These are phyloP conservation scores for Nakazawaea pomicola DNA, from an alignment of 805 yeast genomes.

Conservation along the genomic window DNA sequence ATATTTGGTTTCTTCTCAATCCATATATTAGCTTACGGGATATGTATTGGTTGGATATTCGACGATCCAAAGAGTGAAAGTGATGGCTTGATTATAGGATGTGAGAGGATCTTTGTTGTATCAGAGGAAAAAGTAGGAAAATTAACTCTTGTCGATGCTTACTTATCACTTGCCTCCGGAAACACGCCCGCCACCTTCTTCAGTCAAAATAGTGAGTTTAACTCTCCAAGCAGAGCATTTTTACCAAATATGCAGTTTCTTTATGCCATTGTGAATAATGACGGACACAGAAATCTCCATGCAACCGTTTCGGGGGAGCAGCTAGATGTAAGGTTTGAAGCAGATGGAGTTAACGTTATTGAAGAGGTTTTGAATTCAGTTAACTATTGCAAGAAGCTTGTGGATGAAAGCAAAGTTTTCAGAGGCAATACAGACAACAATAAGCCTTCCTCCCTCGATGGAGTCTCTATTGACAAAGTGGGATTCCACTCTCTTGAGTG, in stretches of 20 bases:
- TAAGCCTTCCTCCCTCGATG: not conserved
- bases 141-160: conserved; percentile 63
- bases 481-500: conserved; percentile 38
- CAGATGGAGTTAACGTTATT: conserved; percentile 49
- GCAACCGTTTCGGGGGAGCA: conserved; percentile 61
- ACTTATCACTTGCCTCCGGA: conserved; percentile 68
- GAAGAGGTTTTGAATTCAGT: conserved; percentile 48
- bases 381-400: conserved; percentile 32
- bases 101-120: conserved; percentile 64
- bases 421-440: not conserved
- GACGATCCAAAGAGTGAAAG: conserved; percentile 32
- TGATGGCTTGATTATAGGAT: conserved; percentile 79
- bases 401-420: conserved; percentile 18
- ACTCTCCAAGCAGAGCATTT: conserved; percentile 54
- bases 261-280: conserved; percentile 30
- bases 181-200: conserved; percentile 42
- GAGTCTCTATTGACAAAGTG: conserved; percentile 18
- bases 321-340: conserved; percentile 58
- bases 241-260: conserved; percentile 64
- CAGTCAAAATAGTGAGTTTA: conserved; percentile 39
- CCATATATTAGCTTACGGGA: conserved; percentile 55
- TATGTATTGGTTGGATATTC: conserved; percentile 78
- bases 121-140: conserved; percentile 61
- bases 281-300: conserved; percentile 31
- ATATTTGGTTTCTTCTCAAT: conserved; percentile 40